A percentile compares a stretch with the other conserved stretches of the same genome.
phyloP scores from a whole-genome alignment of 179 eudicot species.

The Vitellaria paradoxa region DNA sequence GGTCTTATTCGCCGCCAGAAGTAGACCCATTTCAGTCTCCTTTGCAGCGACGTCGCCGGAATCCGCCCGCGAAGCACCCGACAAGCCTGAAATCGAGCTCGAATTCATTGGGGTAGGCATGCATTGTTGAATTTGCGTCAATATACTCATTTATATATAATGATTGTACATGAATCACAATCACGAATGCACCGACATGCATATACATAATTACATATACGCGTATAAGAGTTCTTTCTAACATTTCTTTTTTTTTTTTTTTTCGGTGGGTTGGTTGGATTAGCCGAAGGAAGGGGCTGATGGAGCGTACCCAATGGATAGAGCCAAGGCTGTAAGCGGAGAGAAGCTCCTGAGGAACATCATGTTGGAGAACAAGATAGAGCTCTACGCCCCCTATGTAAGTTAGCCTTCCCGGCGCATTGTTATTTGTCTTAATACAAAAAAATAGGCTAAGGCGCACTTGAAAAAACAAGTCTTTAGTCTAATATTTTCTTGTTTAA shows the following conservation, averaged over 20 bases:
- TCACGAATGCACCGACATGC: not conserved
- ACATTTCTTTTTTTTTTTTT: not conserved
- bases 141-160: not conserved
- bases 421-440: too few species aligned
- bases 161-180: not conserved
- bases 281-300: slow-evolving; percentile 60
- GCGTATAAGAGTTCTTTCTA: not conserved
- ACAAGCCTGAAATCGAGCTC: slow-evolving; percentile 69
- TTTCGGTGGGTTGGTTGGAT: not conserved
- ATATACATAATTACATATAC: not conserved
- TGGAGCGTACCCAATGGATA: slow-evolving; percentile 61
- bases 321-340: slow-evolving; percentile 65
- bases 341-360: slow-evolving; percentile 81
- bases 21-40: slow-evolving; percentile 26
- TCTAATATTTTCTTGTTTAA: too few species aligned
- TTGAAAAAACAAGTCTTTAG: too few species aligned
- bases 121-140: not conserved
- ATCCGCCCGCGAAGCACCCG: slow-evolving; percentile 31
- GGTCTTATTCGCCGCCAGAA: slow-evolving; percentile 17
- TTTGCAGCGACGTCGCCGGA: slow-evolving; percentile 38
- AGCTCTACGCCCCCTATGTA: slow-evolving; percentile 92
- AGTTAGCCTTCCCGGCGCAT: slow-evolving; percentile 25
- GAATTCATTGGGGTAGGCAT: slow-evolving; percentile 73
- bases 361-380: slow-evolving; percentile 84
- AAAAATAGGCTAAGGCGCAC: too few species aligned